Conservation (phyloP, 495 filamentous ascomycete genomes). For the Penicillium goetzii region DNA sequence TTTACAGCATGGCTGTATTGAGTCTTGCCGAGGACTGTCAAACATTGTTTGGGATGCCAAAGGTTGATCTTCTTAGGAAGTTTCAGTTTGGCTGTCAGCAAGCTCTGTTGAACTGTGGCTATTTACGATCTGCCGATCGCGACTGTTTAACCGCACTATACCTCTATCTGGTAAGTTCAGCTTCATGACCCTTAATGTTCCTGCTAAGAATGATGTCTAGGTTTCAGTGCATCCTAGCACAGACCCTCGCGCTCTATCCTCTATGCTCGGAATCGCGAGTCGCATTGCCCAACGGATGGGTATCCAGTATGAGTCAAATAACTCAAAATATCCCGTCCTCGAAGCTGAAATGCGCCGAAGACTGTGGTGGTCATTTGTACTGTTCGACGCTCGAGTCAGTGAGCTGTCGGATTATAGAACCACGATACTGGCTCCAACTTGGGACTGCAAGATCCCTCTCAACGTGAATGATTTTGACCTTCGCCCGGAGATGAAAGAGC, state of each 20-base stretch:
- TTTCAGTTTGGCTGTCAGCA: conserved; percentile 61
- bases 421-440: conserved; percentile 49
- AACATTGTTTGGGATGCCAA: conserved; percentile 45
- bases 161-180: conserved; percentile 57
- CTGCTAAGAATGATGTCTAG: conserved; percentile 34
- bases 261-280: conserved; percentile 55
- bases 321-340: conserved; percentile 38
- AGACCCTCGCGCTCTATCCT: conserved; percentile 57
- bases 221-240: conserved; percentile 49
- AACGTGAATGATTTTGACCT: conserved; percentile 63
- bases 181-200: background rate
- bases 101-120: conserved; percentile 52
- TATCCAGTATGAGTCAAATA: conserved; percentile 50
- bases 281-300: conserved; percentile 60
- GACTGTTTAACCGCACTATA: conserved; percentile 63
- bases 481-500: conserved; percentile 51
- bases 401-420: conserved; percentile 47
- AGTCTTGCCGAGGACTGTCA: conserved; percentile 53
- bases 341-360: conserved; percentile 63
- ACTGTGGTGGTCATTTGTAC: conserved; percentile 61
- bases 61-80: conserved; percentile 45
- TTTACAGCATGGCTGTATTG: conserved; percentile 55
- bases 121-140: conserved; percentile 51
- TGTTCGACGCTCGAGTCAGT: conserved; percentile 56
- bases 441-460: conserved; percentile 57